Evolutionary conservation across 441 rosid species (phyloP), one percentile per base, ranked within the genome.

Genomic region (Hypseocharis bilobata): DNA sequence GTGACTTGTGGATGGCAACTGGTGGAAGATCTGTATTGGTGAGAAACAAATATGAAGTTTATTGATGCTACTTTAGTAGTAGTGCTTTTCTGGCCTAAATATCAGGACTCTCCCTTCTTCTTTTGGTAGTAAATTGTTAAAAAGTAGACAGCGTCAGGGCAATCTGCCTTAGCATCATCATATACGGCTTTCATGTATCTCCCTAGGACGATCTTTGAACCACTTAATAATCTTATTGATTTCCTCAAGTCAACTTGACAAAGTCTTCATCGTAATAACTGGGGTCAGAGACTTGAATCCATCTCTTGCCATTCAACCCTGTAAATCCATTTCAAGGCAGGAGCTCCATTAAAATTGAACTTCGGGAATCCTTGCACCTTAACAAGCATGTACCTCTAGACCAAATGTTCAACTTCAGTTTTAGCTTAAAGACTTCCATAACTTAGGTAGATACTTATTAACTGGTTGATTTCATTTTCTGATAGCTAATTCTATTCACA

Each of bases 1-100:
- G 70, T 23, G 84, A 85, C 70, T 73, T 84, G 60, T 94, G 96
- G 97, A 94, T 88, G 90, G 69, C 91, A 77, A 77, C 75, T 73
- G 81, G 96, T 68, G 92, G 84, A 74, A 83, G 74, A 81, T 73
- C 87, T 51, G 67, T 69, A 64, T 66, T 94, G 97, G 97, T 92
- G 76, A 88, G 96, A 66, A 51, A 49, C 59, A 56, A 63, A 49
- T 66, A 63, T 36, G 38, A 58, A 36, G 20, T 65, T 51, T 16
- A 19, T 20, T 52, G 45, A 52, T 49, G 42, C 60, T 65, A 30
- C 20, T 52, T 65, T 65, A 55, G 29, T 42, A 60, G 23, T 71
- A 27, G 29, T 34, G 42, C 51, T 59, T 52, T 55, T 22, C 13
- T 47, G 34, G 26, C 40, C 4, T 63, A 44, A 3, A 3, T 23